These are phyloP conservation scores for Wallacemonas sp. DNA, from an alignment of 208 protist genomes.

Conservation along the genomic window DNA sequence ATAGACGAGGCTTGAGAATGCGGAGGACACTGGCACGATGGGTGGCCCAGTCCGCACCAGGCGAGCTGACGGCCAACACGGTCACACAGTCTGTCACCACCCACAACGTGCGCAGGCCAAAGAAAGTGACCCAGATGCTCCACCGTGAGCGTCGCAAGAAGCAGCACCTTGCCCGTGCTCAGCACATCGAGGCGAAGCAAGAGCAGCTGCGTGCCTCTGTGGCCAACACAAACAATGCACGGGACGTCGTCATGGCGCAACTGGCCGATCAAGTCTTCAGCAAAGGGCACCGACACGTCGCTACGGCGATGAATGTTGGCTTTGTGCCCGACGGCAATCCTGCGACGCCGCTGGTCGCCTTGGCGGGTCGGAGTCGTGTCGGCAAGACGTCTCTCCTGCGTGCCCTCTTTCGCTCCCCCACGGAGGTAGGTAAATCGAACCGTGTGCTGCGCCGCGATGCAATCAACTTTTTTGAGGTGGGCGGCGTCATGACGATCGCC, in stretches of 20 bases:
- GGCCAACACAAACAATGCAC: conserved; percentile 43
- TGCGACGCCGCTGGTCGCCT: conserved; percentile 73
- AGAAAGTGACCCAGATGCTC: conserved; percentile 27
- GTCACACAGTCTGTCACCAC: conserved; percentile 47
- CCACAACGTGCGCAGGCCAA: conserved; percentile 49
- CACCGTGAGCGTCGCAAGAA: conserved; percentile 43
- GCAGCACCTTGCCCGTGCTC: conserved; percentile 30
- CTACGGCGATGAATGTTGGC: conserved; percentile 75
- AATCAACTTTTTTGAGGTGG: conserved; percentile 91
- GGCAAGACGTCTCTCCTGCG: conserved; percentile 83
- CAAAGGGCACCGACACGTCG: conserved; percentile 68
- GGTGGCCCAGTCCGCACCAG: neutral
- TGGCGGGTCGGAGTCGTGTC: conserved; percentile 61
- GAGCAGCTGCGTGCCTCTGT: conserved; percentile 39
- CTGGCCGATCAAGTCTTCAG: conserved; percentile 86
- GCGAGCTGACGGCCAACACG: conserved; percentile 44
- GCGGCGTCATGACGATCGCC: conserved; percentile 81
- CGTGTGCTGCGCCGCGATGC: conserved; percentile 68
- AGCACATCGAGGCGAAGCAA: conserved; percentile 50
- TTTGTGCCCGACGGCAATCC: conserved; percentile 88
- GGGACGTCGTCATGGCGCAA: conserved; percentile 74
- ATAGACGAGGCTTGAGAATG: no score
- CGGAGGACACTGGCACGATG: neutral
- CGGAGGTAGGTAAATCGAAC: conserved; percentile 75
- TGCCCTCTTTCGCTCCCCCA: conserved; percentile 70